Conservation (phyloP, 176 grass and related monocot genomes). For the Cenchrus purpureus region DNA sequence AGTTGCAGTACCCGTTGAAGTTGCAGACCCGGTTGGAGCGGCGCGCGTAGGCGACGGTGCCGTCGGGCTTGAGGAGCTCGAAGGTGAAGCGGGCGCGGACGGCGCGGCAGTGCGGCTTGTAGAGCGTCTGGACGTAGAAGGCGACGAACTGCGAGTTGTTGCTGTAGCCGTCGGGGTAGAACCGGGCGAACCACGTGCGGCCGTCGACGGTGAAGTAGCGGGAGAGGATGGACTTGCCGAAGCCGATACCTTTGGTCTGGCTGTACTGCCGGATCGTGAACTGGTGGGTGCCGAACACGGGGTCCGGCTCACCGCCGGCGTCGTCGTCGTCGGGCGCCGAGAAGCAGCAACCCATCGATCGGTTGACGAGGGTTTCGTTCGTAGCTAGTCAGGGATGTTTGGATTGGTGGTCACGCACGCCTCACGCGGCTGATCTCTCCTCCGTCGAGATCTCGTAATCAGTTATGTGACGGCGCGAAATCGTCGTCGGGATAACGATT, state of each 20-base stretch:
- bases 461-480: too few species aligned
- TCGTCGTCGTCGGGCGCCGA: neutral
- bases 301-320: neutral
- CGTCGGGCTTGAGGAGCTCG: conserved; percentile 38
- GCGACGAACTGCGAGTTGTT: neutral
- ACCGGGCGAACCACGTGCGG: conserved; percentile 38
- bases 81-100: conserved; percentile 45
- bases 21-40: neutral
- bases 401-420: neutral
- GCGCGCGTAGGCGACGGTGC: conserved; percentile 27
- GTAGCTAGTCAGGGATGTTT: neutral
- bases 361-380: neutral
- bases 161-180: conserved; percentile 53
- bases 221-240: conserved; percentile 42
- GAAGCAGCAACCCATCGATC: conserved; percentile 12
- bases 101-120: conserved; percentile 10
- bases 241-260: conserved; percentile 39
- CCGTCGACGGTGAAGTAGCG: conserved; percentile 46
- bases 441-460: too few species aligned
- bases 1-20: conserved; percentile 31
- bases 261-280: conserved; percentile 49
- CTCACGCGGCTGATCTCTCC: too few species aligned
- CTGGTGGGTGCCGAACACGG: conserved; percentile 26
- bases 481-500: too few species aligned
- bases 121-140: conserved; percentile 36